Evolutionary conservation across 257 asterid species (phyloP), one percentile per base, ranked within the genome.

Genomic region (Agastache rugosa): DNA sequence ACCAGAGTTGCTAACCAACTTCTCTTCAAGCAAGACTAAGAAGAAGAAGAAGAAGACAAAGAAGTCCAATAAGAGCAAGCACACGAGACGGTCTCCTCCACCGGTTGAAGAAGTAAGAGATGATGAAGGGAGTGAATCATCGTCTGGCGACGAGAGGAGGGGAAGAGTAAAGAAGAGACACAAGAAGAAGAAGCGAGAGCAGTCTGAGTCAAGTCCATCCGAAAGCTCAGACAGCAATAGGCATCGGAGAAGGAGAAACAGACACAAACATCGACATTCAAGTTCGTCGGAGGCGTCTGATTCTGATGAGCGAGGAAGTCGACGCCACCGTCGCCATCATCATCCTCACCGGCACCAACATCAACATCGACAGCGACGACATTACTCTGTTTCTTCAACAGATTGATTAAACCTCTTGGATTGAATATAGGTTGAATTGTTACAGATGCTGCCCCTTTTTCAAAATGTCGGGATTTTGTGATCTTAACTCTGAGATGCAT

Each of bases 1-100:
- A 54, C 95, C 99, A 0, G 97, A 87, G 54, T 71, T 94, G 82
- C 83, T 94, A 48, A 79, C 88, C 68, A 85, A 85, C 80, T 77
- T 90, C 27, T 64, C 88, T 47, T 83, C 92, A 41, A 80, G 81
- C 79, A 86, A 88, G 76, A 75, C 80, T 12, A 90, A 80, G 81
- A 87, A 83, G 77, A 82, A 62, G 65, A 87, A 77, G 78, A 82
- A 42, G 65, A 81, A 81, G n/a, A n/a, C n/a, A 76, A 81, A 81
- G 85, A 59, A 59, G 42, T 76, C 88, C 4, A 82, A 54, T 17
- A 91, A 87, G 87, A 87, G 86, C 78, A 86, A 85, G 78, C 87
- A 75, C 42, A 86, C 58, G 65, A 84, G 82, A 82, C 78, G 73
- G 60, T 80, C 87, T 11, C 76, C 89, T 48, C 77, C 83, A 7